Percentiles rank a stretch among this genome's conserved stretches.
Conservation (phyloP, 352 stramenopile genomes). For the Phytophthora uliginosa region DNA sequence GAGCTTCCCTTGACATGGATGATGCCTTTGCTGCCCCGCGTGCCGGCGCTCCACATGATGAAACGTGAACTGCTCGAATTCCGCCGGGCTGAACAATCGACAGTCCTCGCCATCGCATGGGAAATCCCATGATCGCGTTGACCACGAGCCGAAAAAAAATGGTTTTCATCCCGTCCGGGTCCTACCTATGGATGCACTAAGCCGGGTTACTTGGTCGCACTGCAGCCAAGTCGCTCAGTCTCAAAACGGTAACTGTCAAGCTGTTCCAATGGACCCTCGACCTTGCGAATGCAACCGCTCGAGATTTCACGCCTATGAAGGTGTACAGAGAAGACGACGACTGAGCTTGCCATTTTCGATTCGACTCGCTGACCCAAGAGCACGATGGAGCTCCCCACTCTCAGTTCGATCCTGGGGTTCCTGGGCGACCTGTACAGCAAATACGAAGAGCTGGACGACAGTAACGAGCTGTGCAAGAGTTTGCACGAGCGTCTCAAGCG, state of each 20-base stretch:
- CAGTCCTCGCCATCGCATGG: background rate
- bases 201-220: too few species aligned
- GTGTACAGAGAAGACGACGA: background rate
- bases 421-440: constrained; percentile 8
- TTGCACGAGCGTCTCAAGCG: constrained; percentile 10
- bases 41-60: background rate
- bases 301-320: background rate
- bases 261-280: background rate
- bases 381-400: constrained; percentile 1
- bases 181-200: too few species aligned
- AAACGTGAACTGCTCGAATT: background rate
- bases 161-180: background rate
- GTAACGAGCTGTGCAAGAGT: constrained; percentile 22
- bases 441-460: constrained; percentile 12
- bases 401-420: background rate
- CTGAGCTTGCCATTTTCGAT: background rate
- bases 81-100: background rate
- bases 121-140: background rate
- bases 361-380: background rate
- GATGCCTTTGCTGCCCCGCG: background rate
- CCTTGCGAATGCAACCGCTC: background rate
- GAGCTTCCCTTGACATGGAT: background rate
- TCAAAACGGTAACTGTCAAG: background rate
- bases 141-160: background rate
- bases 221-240: background rate